A percentile compares a stretch with the other conserved stretches of the same genome.
These are phyloP conservation scores for Neltuma alba DNA, from an alignment of 306 rosid genomes.

Conservation along the genomic window DNA sequence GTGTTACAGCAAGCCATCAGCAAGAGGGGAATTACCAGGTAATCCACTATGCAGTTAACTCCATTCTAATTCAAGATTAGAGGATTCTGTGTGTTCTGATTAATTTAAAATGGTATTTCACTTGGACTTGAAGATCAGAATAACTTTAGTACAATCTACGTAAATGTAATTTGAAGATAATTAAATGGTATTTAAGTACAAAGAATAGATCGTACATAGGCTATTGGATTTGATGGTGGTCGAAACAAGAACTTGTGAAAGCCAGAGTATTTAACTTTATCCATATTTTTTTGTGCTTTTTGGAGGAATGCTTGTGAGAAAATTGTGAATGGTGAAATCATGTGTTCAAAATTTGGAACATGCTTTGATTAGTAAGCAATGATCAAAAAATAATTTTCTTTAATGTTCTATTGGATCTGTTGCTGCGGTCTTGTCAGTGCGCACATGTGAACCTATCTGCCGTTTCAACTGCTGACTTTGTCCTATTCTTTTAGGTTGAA, in stretches of 20 bases:
- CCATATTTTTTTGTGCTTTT: not conserved
- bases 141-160: not conserved
- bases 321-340: not conserved
- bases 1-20: not conserved
- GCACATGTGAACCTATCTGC: constrained; percentile 3
- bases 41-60: not conserved
- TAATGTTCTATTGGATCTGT: constrained; percentile 24
- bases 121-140: not conserved
- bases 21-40: not conserved
- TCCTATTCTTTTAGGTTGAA: constrained; percentile 67
- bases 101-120: not conserved
- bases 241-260: not conserved
- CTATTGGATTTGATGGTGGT: constrained; percentile 16
- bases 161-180: too few relatives aligned
- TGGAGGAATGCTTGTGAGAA: not conserved
- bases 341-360: not conserved
- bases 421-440: not conserved
- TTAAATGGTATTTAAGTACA: not conserved
- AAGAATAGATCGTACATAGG: not conserved
- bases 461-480: constrained; percentile 32
- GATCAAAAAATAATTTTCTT: not conserved
- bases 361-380: not conserved
- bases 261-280: not conserved
- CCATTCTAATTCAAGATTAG: not conserved
- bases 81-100: not conserved